Percentiles rank a stretch among this genome's conserved stretches.
These are phyloP conservation scores for Boletus pseudopeckii DNA, from an alignment of 768 basidiomycete species.

Conservation along the genomic window DNA sequence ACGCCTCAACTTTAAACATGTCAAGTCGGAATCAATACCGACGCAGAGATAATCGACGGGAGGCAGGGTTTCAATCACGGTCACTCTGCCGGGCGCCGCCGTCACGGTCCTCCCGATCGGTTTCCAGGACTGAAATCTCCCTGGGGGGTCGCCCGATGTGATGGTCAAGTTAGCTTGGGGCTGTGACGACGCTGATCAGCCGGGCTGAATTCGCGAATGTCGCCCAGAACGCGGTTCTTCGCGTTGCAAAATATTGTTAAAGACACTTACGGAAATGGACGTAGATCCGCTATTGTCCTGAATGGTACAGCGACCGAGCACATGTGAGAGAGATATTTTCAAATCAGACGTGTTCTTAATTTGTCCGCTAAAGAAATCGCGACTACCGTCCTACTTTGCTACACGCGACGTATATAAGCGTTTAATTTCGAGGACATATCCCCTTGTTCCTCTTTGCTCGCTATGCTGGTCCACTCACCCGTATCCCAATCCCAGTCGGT, in stretches of 20 bases:
- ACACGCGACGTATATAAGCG: slow-evolving; percentile 28
- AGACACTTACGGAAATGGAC: slow-evolving; percentile 23
- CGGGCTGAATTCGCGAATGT: slow-evolving; percentile 12
- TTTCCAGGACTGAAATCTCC: slow-evolving; percentile 9
- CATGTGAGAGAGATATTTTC: slow-evolving; percentile 34
- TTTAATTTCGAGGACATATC: slow-evolving; percentile 19
- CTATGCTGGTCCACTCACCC: slow-evolving; percentile 11
- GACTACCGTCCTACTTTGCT: slow-evolving; percentile 26
- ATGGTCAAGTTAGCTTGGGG: no score
- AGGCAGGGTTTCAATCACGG: slow-evolving; percentile 18
- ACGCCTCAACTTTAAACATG: slow-evolving; percentile 21
- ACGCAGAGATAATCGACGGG: slow-evolving; percentile 19
- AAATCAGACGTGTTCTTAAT: slow-evolving; percentile 34
- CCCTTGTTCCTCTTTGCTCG: slow-evolving; percentile 12
- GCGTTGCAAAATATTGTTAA: slow-evolving; percentile 16
- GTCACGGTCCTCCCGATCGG: slow-evolving; percentile 19
- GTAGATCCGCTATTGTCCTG: slow-evolving; percentile 25
- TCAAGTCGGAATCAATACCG: slow-evolving; percentile 23
- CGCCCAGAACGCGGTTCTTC: slow-evolving; percentile 17
- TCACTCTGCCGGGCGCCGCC: slow-evolving; percentile 25
- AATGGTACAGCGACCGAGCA: slow-evolving; percentile 28
- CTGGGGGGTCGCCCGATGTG: no score
- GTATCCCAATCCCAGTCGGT: slow-evolving; percentile 31
- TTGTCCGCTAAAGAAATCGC: slow-evolving; percentile 30
- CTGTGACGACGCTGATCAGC: slow-evolving; percentile 17